Base-by-base conservation (phyloP, 306 rosid genomes). In the Benincasa hispida region DNA sequence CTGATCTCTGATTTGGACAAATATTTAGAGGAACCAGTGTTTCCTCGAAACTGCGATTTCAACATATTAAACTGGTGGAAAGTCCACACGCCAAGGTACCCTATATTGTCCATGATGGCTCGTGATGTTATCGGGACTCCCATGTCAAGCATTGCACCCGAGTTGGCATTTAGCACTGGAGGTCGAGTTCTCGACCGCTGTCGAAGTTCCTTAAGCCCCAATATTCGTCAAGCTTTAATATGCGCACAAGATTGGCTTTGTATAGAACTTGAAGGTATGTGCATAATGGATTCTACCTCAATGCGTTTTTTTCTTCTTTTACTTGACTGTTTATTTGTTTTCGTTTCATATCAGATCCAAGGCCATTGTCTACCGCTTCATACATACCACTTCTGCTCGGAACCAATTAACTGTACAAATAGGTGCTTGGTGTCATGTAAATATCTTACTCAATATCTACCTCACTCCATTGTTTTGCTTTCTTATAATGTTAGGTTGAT, bases 71-170 rank as follows among this genome's bases (percentile, higher is more conserved):
- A 95, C 79, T 90, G 99, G 99, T 95, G 98, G 98, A 90, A 87
- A 82, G 97, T 95, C 70, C 98, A 95, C 88, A 89, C 85, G n/a
- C 99, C 98, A 17, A 90, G 97, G 86, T 94, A 94, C 81, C 97
- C 99, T 6, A 90, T 94, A 61, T 81, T 94, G 91, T 94, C 97
- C 22, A 94, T 89, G 97, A 90, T 92, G 97, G 99, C 97, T 8
- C 93, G 96, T 12, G 98, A 95, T 76, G 89, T 95, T 79, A 91
- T 95, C 8, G 99, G 93, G 57, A 90, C 97, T 81, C 99, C 99
- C 37, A 92, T 95, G 96, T 91, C 99, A n/a, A 95, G 91, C 27
- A 70, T 87, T 81, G 83, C 89, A 50, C 89, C 92, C 4, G 97
- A 92, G 76, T 81, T 75, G 47, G 91, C 93, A 78, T 92, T 95